A percentile compares a stretch with the other conserved stretches of the same genome.
Evolutionary conservation across 1,284 basidiomycete species (phyloP).

Genomic region (Cutaneotrichosporon mucoides): DNA sequence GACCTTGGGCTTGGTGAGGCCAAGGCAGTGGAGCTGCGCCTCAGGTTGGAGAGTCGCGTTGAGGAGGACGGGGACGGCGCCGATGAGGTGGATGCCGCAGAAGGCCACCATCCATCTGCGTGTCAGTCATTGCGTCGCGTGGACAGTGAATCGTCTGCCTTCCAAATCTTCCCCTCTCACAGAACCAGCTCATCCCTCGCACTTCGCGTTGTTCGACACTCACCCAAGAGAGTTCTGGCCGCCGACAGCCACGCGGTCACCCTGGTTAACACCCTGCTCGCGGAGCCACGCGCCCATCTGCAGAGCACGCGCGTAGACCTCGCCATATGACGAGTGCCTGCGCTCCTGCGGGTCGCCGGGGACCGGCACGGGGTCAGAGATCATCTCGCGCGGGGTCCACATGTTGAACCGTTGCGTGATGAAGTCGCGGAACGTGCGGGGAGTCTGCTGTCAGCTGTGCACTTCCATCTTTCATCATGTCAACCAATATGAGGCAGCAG

Average conservation of each 20-base stretch:
- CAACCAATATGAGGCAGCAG: too few relatives aligned
- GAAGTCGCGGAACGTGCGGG: slow-evolving; percentile 2
- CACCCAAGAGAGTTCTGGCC: slow-evolving; percentile 33
- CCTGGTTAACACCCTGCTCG: slow-evolving; percentile 25
- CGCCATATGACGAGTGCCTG: slow-evolving; percentile 6
- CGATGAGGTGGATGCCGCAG: slow-evolving; percentile 38
- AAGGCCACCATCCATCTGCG: slow-evolving; percentile 37
- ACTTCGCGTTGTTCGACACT: not conserved
- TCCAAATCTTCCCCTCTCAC: too few relatives aligned
- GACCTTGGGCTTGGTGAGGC: slow-evolving; percentile 25
- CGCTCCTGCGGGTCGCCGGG: slow-evolving; percentile 11
- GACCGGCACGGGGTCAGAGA: slow-evolving; percentile 29
- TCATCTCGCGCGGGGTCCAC: slow-evolving; percentile 10
- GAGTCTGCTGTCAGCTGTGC: not conserved
- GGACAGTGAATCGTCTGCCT: too few relatives aligned
- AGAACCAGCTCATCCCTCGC: too few relatives aligned
- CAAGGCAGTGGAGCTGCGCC: slow-evolving; percentile 32
- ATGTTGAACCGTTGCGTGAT: not conserved
- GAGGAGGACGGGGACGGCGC: slow-evolving; percentile 35
- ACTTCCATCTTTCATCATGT: too few relatives aligned
- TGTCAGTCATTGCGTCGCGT: too few relatives aligned
- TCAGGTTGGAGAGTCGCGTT: slow-evolving; percentile 38
- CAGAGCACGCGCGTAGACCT: slow-evolving; percentile 24
- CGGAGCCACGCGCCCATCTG: slow-evolving; percentile 33
- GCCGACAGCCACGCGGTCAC: slow-evolving; percentile 35